A percentile compares a stretch with the other conserved stretches of the same genome.
Evolutionary conservation across 805 yeast species (phyloP).

Genomic region (Cyberlindnera mrakii): DNA sequence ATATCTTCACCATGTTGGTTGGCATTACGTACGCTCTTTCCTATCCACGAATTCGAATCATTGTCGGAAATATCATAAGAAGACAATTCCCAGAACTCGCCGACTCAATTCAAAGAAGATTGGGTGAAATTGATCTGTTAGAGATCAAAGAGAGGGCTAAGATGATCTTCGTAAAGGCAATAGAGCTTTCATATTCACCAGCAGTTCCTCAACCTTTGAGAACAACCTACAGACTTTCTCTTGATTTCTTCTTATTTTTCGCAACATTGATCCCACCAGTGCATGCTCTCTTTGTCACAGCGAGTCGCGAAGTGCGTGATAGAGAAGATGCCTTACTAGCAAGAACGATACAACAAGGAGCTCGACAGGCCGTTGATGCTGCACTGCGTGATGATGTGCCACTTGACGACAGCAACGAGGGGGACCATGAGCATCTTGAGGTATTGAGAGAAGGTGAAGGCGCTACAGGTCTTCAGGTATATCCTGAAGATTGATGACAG

Average conservation of each 20-base stretch:
- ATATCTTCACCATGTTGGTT: too few species aligned
- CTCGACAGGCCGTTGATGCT: conserved; percentile 1
- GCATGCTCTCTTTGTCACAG: conserved; percentile 5
- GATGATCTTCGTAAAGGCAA: too few species aligned
- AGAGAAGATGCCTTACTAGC: background rate
- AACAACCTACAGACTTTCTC: background rate
- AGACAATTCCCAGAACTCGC: too few species aligned
- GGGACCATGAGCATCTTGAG: background rate
- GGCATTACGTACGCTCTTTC: too few species aligned
- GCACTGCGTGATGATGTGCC: background rate
- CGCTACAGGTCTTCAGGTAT: conserved; percentile 8
- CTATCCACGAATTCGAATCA: too few species aligned
- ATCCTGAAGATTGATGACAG: conserved; percentile 2
- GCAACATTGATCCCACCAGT: conserved; percentile 8
- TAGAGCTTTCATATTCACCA: background rate
- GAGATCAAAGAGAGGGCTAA: too few species aligned
- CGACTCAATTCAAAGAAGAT: too few species aligned
- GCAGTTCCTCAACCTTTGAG: background rate
- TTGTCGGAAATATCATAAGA: too few species aligned
- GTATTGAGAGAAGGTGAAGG: background rate
- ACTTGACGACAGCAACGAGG: background rate
- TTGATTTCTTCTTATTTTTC: conserved; percentile 7
- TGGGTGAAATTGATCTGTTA: too few species aligned
- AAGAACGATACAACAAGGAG: background rate
- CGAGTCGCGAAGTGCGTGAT: background rate